phyloP scores from a whole-genome alignment of 352 stramenopile species.

The Pythium phragmitis region DNA sequence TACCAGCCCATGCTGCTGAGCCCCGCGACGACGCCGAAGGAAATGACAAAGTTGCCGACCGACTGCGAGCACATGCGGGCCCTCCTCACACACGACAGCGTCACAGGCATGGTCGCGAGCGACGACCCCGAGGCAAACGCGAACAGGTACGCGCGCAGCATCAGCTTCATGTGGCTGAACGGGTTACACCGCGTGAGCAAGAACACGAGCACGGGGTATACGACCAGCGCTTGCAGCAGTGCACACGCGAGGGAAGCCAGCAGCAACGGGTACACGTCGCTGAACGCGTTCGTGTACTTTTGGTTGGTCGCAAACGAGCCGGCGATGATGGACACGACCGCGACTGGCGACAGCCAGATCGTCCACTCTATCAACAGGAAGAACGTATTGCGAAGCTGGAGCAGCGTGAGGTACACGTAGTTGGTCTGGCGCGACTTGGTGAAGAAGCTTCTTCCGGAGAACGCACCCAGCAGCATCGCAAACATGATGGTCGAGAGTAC shows the following conservation, averaged over 20 bases:
- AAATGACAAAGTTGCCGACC: conserved; percentile 75
- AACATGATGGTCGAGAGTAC: conserved; percentile 71
- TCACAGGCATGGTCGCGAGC: conserved; percentile 62
- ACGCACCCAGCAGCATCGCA: conserved; percentile 58
- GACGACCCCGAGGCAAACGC: conserved; percentile 68
- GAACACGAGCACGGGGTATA: conserved; percentile 68
- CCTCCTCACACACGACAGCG: conserved; percentile 60
- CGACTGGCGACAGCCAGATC: conserved; percentile 62
- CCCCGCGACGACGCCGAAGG: conserved; percentile 63
- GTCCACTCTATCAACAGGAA: conserved; percentile 71
- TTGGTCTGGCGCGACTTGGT: conserved; percentile 58
- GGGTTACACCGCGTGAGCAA: conserved; percentile 62
- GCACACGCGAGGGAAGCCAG: conserved; percentile 38
- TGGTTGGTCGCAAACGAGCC: conserved; percentile 57
- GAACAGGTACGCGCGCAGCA: conserved; percentile 67
- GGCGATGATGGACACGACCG: conserved; percentile 64
- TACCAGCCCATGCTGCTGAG: conserved; percentile 58
- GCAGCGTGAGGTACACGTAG: conserved; percentile 61
- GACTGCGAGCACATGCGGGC: conserved; percentile 64
- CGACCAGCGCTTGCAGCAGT: conserved; percentile 44
- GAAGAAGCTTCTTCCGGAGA: conserved; percentile 59
- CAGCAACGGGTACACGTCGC: conserved; percentile 57
- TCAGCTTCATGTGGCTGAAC: conserved; percentile 63
- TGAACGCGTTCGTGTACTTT: conserved; percentile 37
- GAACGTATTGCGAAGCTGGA: conserved; percentile 73